A percentile compares a stretch with the other conserved stretches of the same genome.
These are phyloP conservation scores for Rhizoclosmatium globosum DNA, from an alignment of 192 early-diverging fungal species.

Conservation along the genomic window DNA sequence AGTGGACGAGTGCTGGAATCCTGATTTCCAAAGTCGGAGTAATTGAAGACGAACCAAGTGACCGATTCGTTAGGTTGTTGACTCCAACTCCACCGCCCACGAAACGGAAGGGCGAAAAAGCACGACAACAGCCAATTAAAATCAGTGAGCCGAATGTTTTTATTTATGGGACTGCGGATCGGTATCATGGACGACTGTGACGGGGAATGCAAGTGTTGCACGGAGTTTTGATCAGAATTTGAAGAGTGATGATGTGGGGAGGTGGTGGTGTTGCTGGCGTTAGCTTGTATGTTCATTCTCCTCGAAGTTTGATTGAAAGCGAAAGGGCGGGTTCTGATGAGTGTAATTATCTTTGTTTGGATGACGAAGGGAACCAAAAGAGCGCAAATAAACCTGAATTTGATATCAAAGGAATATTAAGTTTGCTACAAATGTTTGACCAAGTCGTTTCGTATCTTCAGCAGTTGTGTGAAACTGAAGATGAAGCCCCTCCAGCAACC, in stretches of 20 bases:
- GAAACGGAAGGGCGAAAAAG: background rate
- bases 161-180: conserved; percentile 55
- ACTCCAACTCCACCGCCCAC: background rate
- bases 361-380: too few species aligned
- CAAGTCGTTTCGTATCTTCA: too few species aligned
- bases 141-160: conserved; percentile 35
- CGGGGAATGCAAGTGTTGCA: conserved; percentile 53
- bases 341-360: background rate
- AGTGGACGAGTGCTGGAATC: background rate
- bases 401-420: too few species aligned
- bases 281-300: conserved; percentile 46
- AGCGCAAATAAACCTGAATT: too few species aligned
- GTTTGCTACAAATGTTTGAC: too few species aligned
- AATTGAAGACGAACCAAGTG: conserved; percentile 41
- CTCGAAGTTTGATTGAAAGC: conserved; percentile 43
- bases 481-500: too few species aligned
- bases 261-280: conserved; percentile 31
- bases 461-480: too few species aligned
- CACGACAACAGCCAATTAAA: background rate
- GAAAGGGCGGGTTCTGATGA: background rate
- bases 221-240: conserved; percentile 32
- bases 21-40: conserved; percentile 20
- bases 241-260: background rate
- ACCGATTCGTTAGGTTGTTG: conserved; percentile 34
- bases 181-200: conserved; percentile 48